Base-by-base conservation (phyloP, 2,329 filamentous ascomycete species). In the Lecanoromycetidae sp. region DNA sequence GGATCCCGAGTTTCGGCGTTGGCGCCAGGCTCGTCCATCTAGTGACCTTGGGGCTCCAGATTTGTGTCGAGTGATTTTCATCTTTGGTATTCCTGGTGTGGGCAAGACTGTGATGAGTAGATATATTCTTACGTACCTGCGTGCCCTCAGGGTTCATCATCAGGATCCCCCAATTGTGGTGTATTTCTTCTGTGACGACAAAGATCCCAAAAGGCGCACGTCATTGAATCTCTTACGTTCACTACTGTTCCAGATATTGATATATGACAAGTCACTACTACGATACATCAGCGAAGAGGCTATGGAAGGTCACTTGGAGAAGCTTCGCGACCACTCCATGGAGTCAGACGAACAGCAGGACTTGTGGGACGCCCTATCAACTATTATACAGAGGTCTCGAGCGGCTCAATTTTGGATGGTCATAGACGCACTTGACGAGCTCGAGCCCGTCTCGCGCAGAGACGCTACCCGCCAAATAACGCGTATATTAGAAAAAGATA, bases 161-260 rank as follows among this genome's bases (percentile, higher is more conserved):
- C 32, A 42, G 47, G 22, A 35, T 30, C 25, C 17, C 44, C 8
- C 26, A 35, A 13, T 26, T 35, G n/a, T 51, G 30, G 49, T 27
- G 12, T 51, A 51, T 34, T 51, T 51, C 39, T 51, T 51, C 33
- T 51, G 49, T 29, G 49, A 51, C 35, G 32, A 51, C 17, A 43
- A 48, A 29, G 49, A 51, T 27, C n/a, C 29, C 13, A 22, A 30
- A 12, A 34, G 49, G 32, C 29, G 44, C 10, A 46, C 13, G 25
- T 34, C 30, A 34, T 13, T 34, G 30, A 34, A 34, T 17, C 30
- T 34, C 17, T 13, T 38, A 38, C 15, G 15, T 9, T 42, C 10
- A 29, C 10, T 5, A 20, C 26, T 32, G 35, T 48, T 36, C 49
- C 46, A 20, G 30, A 38, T 19, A 19, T 42, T n/a, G 39, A 19